A percentile compares a stretch with the other conserved stretches of the same genome.
Evolutionary conservation across 2,329 filamentous ascomycete species (phyloP).

Genomic region (Exophiala calicioides): DNA sequence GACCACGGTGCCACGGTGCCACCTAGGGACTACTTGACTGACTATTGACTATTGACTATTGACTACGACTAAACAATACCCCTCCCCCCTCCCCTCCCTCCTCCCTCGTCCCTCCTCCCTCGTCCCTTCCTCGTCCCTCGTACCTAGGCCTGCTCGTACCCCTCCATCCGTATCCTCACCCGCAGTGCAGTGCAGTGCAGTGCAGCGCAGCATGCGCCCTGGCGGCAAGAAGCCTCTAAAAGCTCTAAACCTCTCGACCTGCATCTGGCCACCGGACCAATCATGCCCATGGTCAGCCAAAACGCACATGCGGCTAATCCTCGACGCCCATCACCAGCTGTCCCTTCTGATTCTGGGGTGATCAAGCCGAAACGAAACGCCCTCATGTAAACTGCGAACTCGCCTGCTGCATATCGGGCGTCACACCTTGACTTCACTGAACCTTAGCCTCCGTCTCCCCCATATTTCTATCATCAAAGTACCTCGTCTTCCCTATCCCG

Average conservation of each 20-base stretch:
- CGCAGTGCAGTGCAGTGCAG: not conserved
- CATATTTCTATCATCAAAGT: slow-evolving; percentile 26
- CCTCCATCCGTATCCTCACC: too few relatives aligned
- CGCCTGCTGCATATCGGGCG: slow-evolving; percentile 9
- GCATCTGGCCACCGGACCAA: slow-evolving; percentile 13
- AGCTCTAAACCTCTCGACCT: too few relatives aligned
- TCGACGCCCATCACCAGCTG: slow-evolving; percentile 27
- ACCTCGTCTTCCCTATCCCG: slow-evolving; percentile 22
- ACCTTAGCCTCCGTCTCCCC: slow-evolving; percentile 20
- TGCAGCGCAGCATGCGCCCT: slow-evolving; percentile 4
- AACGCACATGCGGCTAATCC: slow-evolving; percentile 23
- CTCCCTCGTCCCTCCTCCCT: too few relatives aligned
- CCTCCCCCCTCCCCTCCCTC: slow-evolving; percentile 5
- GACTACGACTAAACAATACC: not conserved
- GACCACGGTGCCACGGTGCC: too few relatives aligned
- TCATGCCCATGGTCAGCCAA: slow-evolving; percentile 11
- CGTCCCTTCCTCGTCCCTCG: slow-evolving; percentile 3
- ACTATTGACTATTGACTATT: too few relatives aligned
- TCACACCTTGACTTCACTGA: slow-evolving; percentile 12
- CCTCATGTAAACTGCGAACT: slow-evolving; percentile 24
- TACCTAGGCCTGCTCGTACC: too few relatives aligned
- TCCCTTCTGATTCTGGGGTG: slow-evolving; percentile 25
- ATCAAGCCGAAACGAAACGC: slow-evolving; percentile 25
- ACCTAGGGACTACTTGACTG: too few relatives aligned
- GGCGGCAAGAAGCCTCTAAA: slow-evolving; percentile 21